Evolutionary conservation across 2,329 filamentous ascomycete species (phyloP).

Genomic region (Pseudogymnoascus sp.): DNA sequence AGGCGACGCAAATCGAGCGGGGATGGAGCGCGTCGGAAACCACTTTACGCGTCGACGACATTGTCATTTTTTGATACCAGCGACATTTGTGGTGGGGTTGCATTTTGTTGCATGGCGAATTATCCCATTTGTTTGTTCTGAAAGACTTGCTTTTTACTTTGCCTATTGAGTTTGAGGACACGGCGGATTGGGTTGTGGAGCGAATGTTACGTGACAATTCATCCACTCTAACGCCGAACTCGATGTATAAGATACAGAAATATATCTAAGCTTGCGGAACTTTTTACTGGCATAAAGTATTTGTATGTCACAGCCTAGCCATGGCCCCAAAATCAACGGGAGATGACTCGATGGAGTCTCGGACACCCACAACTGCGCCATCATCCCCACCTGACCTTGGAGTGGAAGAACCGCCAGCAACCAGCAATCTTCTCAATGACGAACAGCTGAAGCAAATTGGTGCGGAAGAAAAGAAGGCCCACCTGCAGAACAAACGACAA

Average conservation of each 20-base stretch:
- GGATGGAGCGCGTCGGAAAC: slow-evolving; percentile 2
- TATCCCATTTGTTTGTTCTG: background rate
- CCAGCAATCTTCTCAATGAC: slow-evolving; percentile 14
- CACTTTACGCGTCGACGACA: slow-evolving; percentile 8
- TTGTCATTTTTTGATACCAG: background rate
- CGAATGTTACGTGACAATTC: background rate
- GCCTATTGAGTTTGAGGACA: background rate
- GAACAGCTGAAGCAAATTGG: slow-evolving; percentile 21
- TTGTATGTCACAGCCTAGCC: background rate
- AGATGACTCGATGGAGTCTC: slow-evolving; percentile 6
- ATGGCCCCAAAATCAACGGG: background rate
- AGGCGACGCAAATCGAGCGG: background rate
- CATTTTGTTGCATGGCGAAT: background rate
- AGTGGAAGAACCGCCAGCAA: background rate
- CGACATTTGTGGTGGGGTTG: background rate
- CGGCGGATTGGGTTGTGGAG: background rate
- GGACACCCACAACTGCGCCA: slow-evolving; percentile 4
- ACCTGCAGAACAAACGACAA: slow-evolving; percentile 39
- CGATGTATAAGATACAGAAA: background rate
- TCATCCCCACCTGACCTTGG: slow-evolving; percentile 7
- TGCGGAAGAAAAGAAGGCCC: slow-evolving; percentile 39
- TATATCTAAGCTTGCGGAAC: background rate
- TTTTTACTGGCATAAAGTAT: background rate
- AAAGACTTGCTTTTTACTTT: background rate
- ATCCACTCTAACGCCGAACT: background rate